A percentile compares a stretch with the other conserved stretches of the same genome.
Conservation (phyloP, 371 early-diverging fungal species). For the Nosema muscidifuracis region DNA sequence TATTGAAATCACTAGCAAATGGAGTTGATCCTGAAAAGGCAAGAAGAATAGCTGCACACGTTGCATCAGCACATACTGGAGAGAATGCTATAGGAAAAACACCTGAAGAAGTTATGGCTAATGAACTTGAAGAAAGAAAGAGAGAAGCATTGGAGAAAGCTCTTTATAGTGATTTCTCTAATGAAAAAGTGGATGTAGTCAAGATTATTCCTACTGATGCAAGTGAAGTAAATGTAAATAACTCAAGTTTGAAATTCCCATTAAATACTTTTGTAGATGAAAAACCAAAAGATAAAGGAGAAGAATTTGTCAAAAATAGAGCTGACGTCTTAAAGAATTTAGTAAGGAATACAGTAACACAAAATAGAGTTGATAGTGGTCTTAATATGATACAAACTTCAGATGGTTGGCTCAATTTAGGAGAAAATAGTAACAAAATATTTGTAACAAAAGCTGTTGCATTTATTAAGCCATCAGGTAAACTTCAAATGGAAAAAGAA, state of each 20-base stretch:
- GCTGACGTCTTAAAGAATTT: constrained; percentile 42
- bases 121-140: constrained; percentile 13
- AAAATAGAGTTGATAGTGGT: constrained; percentile 32
- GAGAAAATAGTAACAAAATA: constrained; percentile 52
- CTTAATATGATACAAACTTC: constrained; percentile 54
- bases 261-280: constrained; percentile 50
- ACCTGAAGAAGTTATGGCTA: constrained; percentile 20
- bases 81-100: constrained; percentile 35
- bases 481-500: constrained; percentile 52
- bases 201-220: constrained; percentile 53
- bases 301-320: constrained; percentile 48
- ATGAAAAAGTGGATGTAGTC: constrained; percentile 41
- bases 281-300: constrained; percentile 47
- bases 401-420: constrained; percentile 54
- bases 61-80: constrained; percentile 49
- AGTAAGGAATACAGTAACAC: constrained; percentile 58
- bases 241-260: constrained; percentile 54
- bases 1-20: constrained; percentile 1
- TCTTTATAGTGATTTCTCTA: background rate
- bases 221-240: constrained; percentile 22
- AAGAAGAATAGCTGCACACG: constrained; percentile 20
- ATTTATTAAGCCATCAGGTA: constrained; percentile 31
- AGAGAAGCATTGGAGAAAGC: constrained; percentile 8
- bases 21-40: constrained; percentile 18
- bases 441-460: constrained; percentile 49